A percentile compares a stretch with the other conserved stretches of the same genome.
These are phyloP conservation scores for Aspergillus nidulans DNA, from an alignment of 495 filamentous ascomycete genomes.

Conservation along the genomic window DNA sequence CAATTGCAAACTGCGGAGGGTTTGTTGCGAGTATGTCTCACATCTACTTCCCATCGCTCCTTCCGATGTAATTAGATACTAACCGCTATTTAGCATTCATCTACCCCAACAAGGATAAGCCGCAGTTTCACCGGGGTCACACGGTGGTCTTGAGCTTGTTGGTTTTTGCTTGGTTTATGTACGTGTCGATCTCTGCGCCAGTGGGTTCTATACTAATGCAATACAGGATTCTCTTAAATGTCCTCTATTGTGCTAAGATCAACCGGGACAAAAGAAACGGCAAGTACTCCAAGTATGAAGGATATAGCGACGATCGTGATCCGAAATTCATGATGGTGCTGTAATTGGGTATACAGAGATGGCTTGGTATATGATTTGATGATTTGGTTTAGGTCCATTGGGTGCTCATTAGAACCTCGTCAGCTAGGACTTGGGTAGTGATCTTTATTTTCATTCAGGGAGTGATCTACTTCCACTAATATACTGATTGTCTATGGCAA, in stretches of 20 bases:
- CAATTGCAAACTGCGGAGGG: slow-evolving; percentile 53
- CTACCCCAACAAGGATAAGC: slow-evolving; percentile 50
- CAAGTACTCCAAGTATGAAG: slow-evolving; percentile 56
- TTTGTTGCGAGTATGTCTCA: slow-evolving; percentile 50
- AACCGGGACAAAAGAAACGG: slow-evolving; percentile 61
- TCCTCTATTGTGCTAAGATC: slow-evolving; percentile 61
- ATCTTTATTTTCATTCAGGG: too few relatives aligned
- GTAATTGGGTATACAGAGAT: slow-evolving; percentile 17
- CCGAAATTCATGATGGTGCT: slow-evolving; percentile 61
- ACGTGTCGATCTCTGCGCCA: slow-evolving; percentile 26
- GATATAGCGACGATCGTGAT: slow-evolving; percentile 62
- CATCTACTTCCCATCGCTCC: slow-evolving; percentile 14
- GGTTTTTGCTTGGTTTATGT: slow-evolving; percentile 62
- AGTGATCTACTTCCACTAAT: too few relatives aligned
- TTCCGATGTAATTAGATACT: background rate
- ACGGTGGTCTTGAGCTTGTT: slow-evolving; percentile 55
- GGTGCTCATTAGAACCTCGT: too few relatives aligned
- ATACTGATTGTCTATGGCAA: background rate
- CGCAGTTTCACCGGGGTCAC: slow-evolving; percentile 49
- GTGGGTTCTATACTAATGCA: slow-evolving; percentile 1
- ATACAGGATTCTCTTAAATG: slow-evolving; percentile 55
- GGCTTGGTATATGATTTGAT: background rate
- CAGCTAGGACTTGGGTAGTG: too few relatives aligned
- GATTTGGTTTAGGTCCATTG: too few relatives aligned
- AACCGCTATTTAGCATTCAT: slow-evolving; percentile 44